These are phyloP conservation scores for Paraglomus occultum DNA, from an alignment of 192 early-diverging fungal species.

Conservation along the genomic window DNA sequence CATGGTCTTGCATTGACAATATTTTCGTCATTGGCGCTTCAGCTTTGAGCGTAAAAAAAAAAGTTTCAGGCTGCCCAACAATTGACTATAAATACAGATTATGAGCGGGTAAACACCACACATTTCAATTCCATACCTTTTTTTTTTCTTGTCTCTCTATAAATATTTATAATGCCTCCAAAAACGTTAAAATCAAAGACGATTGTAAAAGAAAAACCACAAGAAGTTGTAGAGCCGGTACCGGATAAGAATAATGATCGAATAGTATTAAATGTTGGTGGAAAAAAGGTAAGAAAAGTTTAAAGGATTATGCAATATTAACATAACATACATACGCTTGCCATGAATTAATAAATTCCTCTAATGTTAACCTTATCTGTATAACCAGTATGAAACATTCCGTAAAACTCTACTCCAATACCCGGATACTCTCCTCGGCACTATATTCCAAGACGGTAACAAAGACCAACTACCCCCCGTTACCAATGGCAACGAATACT, in stretches of 20 bases:
- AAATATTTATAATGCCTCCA: too few relatives aligned
- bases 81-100: too few relatives aligned
- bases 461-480: not conserved
- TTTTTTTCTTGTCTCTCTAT: too few relatives aligned
- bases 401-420: not conserved
- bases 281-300: not conserved
- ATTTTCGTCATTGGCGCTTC: too few relatives aligned
- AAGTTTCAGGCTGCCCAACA: too few relatives aligned
- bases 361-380: not conserved
- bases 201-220: too few relatives aligned
- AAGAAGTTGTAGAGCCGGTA: too few relatives aligned
- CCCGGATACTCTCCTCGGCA: conserved; percentile 5
- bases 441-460: not conserved
- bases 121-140: too few relatives aligned
- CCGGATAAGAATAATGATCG: not conserved
- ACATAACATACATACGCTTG: not conserved
- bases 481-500: conserved; percentile 7
- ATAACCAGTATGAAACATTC: conserved; percentile 11
- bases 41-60: too few relatives aligned
- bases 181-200: too few relatives aligned
- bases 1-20: too few relatives aligned
- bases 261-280: conserved; percentile 5
- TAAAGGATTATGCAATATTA: not conserved
- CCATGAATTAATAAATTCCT: not conserved
- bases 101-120: too few relatives aligned